Conservation (phyloP, 352 stramenopile species). For the Globisporangium polare region DNA sequence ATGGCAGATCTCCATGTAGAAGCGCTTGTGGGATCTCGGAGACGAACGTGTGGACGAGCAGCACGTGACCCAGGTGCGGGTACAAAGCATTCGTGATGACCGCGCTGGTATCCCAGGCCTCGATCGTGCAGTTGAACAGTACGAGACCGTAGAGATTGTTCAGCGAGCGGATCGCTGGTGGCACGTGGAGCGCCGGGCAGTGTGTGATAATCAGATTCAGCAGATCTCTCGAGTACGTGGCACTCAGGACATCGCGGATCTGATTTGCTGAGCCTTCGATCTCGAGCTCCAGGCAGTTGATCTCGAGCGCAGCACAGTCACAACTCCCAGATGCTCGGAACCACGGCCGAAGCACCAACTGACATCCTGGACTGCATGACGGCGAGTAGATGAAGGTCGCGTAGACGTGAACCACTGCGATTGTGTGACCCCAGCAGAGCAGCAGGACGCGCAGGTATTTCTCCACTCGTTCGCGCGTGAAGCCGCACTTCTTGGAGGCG, state of each 20-base stretch:
- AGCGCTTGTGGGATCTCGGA: slow-evolving; percentile 10
- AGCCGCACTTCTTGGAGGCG: too few species aligned
- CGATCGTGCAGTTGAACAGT: slow-evolving; percentile 22
- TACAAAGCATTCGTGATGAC: background rate
- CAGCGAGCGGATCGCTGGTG: slow-evolving; percentile 7
- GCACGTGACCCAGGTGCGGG: slow-evolving; percentile 14
- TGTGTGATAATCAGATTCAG: slow-evolving; percentile 17
- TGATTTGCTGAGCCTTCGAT: slow-evolving; percentile 8
- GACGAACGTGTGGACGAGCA: slow-evolving; percentile 14
- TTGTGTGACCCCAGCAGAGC: background rate
- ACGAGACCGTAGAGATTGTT: slow-evolving; percentile 12
- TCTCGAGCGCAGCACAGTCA: slow-evolving; percentile 12
- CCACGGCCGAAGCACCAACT: slow-evolving; percentile 10
- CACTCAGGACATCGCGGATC: background rate
- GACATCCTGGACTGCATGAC: background rate
- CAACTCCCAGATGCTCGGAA: slow-evolving; percentile 4
- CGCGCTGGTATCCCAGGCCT: slow-evolving; percentile 7
- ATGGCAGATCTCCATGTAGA: slow-evolving; percentile 6
- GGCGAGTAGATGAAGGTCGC: background rate
- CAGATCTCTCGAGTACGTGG: slow-evolving; percentile 7
- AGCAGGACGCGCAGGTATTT: slow-evolving; percentile 3
- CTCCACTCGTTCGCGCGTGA: background rate
- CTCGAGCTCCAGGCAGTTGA: slow-evolving; percentile 15
- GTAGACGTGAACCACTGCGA: background rate
- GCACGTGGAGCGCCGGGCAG: slow-evolving; percentile 15